Evolutionary conservation across 2,329 filamentous ascomycete species (phyloP).

Genomic region (Juglanconis juglandina): DNA sequence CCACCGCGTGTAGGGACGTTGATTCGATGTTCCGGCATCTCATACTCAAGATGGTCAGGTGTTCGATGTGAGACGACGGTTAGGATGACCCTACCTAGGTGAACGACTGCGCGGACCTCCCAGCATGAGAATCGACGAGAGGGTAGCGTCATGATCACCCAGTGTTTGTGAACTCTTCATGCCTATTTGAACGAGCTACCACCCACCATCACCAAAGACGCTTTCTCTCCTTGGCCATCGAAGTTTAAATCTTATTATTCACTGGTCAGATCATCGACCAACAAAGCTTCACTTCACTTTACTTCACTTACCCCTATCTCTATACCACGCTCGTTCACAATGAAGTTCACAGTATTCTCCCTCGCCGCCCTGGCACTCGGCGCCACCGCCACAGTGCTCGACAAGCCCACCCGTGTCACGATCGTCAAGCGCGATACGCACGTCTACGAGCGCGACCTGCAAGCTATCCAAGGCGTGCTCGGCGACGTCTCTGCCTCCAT

Average conservation of each 20-base stretch:
- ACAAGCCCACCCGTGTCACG: conserved; percentile 11
- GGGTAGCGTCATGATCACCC: neutral
- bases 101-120: neutral
- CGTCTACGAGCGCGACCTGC: conserved; percentile 36
- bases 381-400: conserved; percentile 11
- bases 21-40: neutral
- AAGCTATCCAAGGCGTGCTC: conserved; percentile 56
- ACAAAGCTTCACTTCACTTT: neutral
- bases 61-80: conserved; percentile 2
- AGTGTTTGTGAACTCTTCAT: neutral
- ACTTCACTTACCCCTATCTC: neutral
- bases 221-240: neutral
- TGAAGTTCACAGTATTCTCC: conserved; percentile 6
- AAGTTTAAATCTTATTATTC: neutral
- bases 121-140: too few relatives aligned
- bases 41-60: neutral
- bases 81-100: conserved; percentile 1
- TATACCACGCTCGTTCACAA: conserved; percentile 3
- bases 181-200: conserved; percentile 8
- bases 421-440: neutral
- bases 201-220: neutral
- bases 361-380: conserved; percentile 10
- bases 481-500: conserved; percentile 42
- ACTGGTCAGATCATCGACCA: neutral
- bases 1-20: neutral